Base-by-base conservation (phyloP, 2,329 filamentous ascomycete species). In the Alternaria panax region DNA sequence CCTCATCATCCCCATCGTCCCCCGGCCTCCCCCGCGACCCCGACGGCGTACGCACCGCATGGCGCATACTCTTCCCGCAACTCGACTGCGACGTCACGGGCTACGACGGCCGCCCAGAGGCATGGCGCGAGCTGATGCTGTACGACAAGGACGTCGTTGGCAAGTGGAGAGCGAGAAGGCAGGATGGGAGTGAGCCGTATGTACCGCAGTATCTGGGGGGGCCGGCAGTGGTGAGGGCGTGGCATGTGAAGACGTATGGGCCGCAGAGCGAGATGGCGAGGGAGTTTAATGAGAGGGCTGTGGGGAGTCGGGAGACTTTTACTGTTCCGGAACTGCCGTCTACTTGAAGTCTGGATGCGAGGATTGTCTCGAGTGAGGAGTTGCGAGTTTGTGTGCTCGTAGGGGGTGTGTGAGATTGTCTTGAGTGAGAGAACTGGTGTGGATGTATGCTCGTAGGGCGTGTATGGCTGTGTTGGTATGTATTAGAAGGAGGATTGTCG, bases 111-210 rank as follows among this genome's bases (percentile, higher is more conserved):
- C 25, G 11, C 7, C 24, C 38, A 20, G 43, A 45, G 4, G 43
- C 25, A 2, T 59, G 57, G 57, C 38, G 32, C 28, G 54, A 32
- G 20, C 48, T 25, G n/a, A 57, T 57, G 36, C 9, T 47, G 1
- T 60, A 51, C 51, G 34, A 51, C 7, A 4, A 24, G 7, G 30
- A 34, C 11, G 6, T 6, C 11, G 6, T 6, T 7, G 20, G 25
- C 5, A 16, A 11, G 12, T 57, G 24, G 25, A 2, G 7, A 24
- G 30, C 22, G 1, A 32, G 30, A 16, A 28, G 32, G 18, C 22
- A 14, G 2, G 11, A 4, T 1, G 38, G 16, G 2, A 6, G 8
- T 12, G 25, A 45, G 7, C 8, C 4, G 3, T 54, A 51, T 55
- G 51, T 48, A 12, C 22, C 30, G 24, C 12, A 24, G 46, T 11